A percentile compares a stretch with the other conserved stretches of the same genome.
Evolutionary conservation across 1,284 basidiomycete genomes (phyloP).

Genomic region (Pisolithus thermaeus): DNA sequence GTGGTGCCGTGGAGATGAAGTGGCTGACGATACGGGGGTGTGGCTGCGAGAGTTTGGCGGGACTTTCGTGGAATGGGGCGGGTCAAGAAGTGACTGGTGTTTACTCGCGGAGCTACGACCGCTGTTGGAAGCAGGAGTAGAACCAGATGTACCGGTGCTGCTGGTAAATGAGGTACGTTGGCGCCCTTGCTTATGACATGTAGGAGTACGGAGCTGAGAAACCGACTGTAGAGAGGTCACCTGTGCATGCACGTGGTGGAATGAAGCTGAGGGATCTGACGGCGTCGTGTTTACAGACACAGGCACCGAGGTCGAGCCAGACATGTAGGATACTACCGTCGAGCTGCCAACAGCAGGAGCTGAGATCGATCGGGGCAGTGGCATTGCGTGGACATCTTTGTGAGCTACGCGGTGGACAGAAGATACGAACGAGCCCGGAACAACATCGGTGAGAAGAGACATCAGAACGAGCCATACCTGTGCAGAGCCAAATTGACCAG

Average conservation of each 20-base stretch:
- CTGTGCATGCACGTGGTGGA: neutral
- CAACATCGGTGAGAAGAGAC: slow-evolving; percentile 48
- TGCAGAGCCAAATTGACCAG: slow-evolving; percentile 54
- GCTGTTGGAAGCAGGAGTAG: neutral
- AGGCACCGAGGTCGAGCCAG: slow-evolving; percentile 14
- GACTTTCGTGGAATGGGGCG: slow-evolving; percentile 18
- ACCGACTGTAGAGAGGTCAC: slow-evolving; percentile 16
- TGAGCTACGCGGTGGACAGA: slow-evolving; percentile 25
- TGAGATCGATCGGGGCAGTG: slow-evolving; percentile 36
- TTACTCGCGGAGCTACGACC: slow-evolving; percentile 8
- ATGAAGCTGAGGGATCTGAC: slow-evolving; percentile 17
- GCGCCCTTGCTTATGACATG: neutral
- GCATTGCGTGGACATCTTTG: slow-evolving; percentile 12
- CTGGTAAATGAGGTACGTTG: slow-evolving; percentile 12
- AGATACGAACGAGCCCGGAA: slow-evolving; percentile 28
- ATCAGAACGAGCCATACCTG: slow-evolving; percentile 67
- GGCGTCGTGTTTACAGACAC: slow-evolving; percentile 22
- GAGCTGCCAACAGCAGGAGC: slow-evolving; percentile 32
- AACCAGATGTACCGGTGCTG: slow-evolving; percentile 5
- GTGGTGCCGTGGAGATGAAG: slow-evolving; percentile 52
- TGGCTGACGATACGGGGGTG: slow-evolving; percentile 51
- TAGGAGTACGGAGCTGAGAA: slow-evolving; percentile 20
- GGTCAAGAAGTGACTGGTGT: slow-evolving; percentile 13
- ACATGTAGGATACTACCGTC: slow-evolving; percentile 3
- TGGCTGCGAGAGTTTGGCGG: slow-evolving; percentile 33